Percentiles rank a stretch among this genome's conserved stretches.
phyloP scores from a whole-genome alignment of 768 basidiomycete genomes.

The Dendrothele bispora region DNA sequence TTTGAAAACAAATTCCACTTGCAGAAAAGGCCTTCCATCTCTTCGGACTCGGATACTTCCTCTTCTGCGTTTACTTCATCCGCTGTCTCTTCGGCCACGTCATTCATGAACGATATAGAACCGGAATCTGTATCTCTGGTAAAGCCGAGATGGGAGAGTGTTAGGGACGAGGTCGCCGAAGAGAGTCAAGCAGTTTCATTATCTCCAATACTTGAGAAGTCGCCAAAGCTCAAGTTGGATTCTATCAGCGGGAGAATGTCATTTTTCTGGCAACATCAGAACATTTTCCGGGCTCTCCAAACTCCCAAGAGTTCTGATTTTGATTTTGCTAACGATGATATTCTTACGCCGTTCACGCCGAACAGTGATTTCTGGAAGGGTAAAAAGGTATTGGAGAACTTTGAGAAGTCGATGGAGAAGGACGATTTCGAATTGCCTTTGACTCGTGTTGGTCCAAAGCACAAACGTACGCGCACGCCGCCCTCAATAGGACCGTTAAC shows the following conservation, averaged over 20 bases:
- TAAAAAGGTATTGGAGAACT: too few relatives aligned
- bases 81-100: constrained; percentile 1
- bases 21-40: neutral
- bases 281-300: constrained; percentile 8
- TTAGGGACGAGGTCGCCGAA: neutral
- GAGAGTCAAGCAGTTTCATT: neutral
- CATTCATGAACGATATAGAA: constrained; percentile 6
- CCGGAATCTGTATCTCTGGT: neutral
- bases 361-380: too few relatives aligned
- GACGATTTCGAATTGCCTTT: neutral
- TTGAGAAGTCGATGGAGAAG: too few relatives aligned
- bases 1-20: constrained; percentile 6
- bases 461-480: neutral
- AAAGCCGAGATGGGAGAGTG: constrained; percentile 2
- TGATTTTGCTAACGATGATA: too few relatives aligned
- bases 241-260: constrained; percentile 4
- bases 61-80: constrained; percentile 4
- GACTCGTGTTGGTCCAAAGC: neutral
- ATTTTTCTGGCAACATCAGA: constrained; percentile 8
- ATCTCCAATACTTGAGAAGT: constrained; percentile 1
- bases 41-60: constrained; percentile 1
- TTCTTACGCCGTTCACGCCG: too few relatives aligned
- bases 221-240: constrained; percentile 1
- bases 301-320: constrained; percentile 1
- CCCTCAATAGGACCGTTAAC: neutral